phyloP scores from a whole-genome alignment of 352 stramenopile species.

The Saprolegnia parasitica region DNA sequence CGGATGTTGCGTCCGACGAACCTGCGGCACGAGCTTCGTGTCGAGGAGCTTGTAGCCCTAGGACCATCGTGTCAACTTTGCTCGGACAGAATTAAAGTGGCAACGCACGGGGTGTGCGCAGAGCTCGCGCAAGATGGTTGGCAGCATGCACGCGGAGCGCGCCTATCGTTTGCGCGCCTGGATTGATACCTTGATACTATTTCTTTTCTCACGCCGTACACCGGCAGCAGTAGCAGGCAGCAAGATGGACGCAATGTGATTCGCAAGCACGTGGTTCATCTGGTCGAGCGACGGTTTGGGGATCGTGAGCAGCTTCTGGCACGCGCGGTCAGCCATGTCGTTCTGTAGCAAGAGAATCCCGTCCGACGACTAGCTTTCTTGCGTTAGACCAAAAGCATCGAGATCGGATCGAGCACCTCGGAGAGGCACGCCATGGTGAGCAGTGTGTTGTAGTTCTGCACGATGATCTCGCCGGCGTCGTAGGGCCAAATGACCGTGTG shows the following conservation, averaged over 20 bases:
- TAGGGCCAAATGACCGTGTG: conserved; percentile 86
- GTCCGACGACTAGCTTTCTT: conserved; percentile 35
- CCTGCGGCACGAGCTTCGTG: conserved; percentile 61
- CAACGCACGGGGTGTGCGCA: conserved; percentile 52
- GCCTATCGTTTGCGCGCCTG: conserved; percentile 4
- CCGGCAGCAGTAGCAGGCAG: conserved; percentile 30
- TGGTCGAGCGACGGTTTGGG: conserved; percentile 51
- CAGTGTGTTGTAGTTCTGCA: conserved; percentile 89
- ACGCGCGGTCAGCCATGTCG: conserved; percentile 53
- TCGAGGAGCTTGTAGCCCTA: conserved; percentile 70
- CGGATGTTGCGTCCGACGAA: conserved; percentile 32
- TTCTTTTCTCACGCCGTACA: not conserved
- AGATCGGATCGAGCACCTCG: conserved; percentile 32
- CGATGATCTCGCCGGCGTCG: conserved; percentile 74
- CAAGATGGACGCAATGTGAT: conserved; percentile 53
- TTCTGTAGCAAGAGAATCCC: conserved; percentile 73
- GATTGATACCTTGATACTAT: not conserved
- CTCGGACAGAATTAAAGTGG: not conserved
- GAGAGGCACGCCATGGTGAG: conserved; percentile 78
- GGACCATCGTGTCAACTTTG: not conserved
- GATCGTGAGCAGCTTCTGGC: conserved; percentile 50
- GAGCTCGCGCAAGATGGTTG: conserved; percentile 41
- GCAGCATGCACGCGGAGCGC: conserved; percentile 29
- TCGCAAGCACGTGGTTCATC: conserved; percentile 60
- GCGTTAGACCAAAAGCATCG: not conserved